Conservation (phyloP, 768 basidiomycete species). For the Sistotremastrum niveocremeum region DNA sequence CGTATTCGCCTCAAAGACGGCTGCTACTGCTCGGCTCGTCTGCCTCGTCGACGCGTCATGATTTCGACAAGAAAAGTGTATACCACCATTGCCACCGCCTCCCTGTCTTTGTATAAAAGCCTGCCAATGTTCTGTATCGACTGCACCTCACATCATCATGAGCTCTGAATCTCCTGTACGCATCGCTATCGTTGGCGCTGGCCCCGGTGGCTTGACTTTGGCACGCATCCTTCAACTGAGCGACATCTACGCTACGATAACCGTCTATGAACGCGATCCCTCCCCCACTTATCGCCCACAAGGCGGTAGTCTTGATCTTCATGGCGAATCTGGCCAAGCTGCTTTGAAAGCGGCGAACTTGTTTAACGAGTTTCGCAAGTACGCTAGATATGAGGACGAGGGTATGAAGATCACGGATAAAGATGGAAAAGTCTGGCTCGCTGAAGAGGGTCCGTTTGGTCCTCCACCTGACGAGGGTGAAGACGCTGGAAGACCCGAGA, state of each 20-base stretch:
- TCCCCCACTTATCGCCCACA: slow-evolving; percentile 7
- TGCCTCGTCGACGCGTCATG: too few species aligned
- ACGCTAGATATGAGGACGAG: slow-evolving; percentile 11
- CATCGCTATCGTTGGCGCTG: slow-evolving; percentile 13
- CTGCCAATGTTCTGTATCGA: too few species aligned
- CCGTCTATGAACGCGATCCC: slow-evolving; percentile 14
- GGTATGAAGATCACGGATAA: slow-evolving; percentile 11
- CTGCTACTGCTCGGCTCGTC: too few species aligned
- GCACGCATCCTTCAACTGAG: slow-evolving; percentile 15
- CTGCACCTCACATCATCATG: too few species aligned
- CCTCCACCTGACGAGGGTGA: too few species aligned
- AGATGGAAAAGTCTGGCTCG: not conserved
- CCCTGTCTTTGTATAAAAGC: too few species aligned
- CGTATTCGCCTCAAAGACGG: too few species aligned
- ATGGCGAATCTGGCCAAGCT: slow-evolving; percentile 12
- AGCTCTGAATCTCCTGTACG: too few species aligned
- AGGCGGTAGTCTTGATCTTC: slow-evolving; percentile 17
- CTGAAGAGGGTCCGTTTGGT: too few species aligned
- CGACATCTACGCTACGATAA: slow-evolving; percentile 4
- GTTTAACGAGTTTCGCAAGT: slow-evolving; percentile 9
- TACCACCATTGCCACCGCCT: too few species aligned
- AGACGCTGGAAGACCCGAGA: too few species aligned
- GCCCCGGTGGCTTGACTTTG: slow-evolving; percentile 16
- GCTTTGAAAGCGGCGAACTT: slow-evolving; percentile 12
- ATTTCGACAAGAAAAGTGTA: too few species aligned